Conservation (phyloP, 371 early-diverging fungal species). For the Thermomucor indicae-seudaticae region DNA sequence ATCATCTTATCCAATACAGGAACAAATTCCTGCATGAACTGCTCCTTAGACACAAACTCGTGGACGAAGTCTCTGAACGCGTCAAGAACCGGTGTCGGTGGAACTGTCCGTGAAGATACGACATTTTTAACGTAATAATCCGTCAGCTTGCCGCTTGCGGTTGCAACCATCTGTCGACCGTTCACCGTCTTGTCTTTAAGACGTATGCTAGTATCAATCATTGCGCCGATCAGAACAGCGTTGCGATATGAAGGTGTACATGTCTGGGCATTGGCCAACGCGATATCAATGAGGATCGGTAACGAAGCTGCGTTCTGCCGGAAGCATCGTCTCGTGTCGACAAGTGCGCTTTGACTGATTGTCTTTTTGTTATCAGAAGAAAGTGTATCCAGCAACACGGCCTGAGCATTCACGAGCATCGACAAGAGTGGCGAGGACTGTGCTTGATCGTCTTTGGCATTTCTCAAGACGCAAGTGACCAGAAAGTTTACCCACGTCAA, state of each 20-base stretch:
- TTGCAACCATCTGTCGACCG: slow-evolving; percentile 25
- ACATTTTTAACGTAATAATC: slow-evolving; percentile 64
- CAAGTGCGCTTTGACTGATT: slow-evolving; percentile 48
- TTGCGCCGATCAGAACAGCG: slow-evolving; percentile 54
- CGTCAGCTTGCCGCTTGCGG: slow-evolving; percentile 44
- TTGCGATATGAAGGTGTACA: slow-evolving; percentile 49
- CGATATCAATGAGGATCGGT: slow-evolving; percentile 40
- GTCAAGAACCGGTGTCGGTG: slow-evolving; percentile 46
- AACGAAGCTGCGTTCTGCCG: slow-evolving; percentile 48
- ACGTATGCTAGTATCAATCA: slow-evolving; percentile 54
- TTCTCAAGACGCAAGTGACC: slow-evolving; percentile 31
- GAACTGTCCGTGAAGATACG: slow-evolving; percentile 52
- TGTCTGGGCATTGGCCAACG: slow-evolving; percentile 37
- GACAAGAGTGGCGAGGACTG: slow-evolving; percentile 20
- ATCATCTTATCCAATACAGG: slow-evolving; percentile 71
- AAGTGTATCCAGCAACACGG: slow-evolving; percentile 49
- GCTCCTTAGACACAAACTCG: slow-evolving; percentile 43
- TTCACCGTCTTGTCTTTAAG: slow-evolving; percentile 32
- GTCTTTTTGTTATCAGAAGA: slow-evolving; percentile 37
- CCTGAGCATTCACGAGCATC: slow-evolving; percentile 48
- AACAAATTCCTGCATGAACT: slow-evolving; percentile 47
- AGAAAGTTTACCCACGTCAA: slow-evolving; percentile 59
- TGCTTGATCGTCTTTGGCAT: slow-evolving; percentile 12
- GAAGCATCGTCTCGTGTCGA: slow-evolving; percentile 56
- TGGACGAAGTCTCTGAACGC: slow-evolving; percentile 61